These are phyloP conservation scores for Huntiella decipiens DNA, from an alignment of 2,329 filamentous ascomycete species.

Conservation along the genomic window DNA sequence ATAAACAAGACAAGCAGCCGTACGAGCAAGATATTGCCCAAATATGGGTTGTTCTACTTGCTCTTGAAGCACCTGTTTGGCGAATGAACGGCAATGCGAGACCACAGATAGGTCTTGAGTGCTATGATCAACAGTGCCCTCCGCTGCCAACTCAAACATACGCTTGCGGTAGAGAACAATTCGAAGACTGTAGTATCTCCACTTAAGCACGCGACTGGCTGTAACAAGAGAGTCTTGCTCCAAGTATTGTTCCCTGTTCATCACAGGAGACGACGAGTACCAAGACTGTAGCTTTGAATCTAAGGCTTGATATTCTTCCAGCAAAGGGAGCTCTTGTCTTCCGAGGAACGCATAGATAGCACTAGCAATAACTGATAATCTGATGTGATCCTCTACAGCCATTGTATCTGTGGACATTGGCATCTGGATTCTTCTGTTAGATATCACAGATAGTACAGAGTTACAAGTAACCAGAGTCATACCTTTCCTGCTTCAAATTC, in stretches of 20 bases:
- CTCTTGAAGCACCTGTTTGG: constrained; percentile 57
- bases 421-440: too few species aligned
- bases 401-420: too few species aligned
- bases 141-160: constrained; percentile 43
- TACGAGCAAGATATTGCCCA: constrained; percentile 64
- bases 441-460: too few species aligned
- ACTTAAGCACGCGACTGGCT: constrained; percentile 58
- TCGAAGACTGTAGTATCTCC: constrained; percentile 62
- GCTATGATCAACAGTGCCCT: constrained; percentile 20
- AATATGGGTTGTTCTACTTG: constrained; percentile 39
- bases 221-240: constrained; percentile 53
- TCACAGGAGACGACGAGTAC: constrained; percentile 51
- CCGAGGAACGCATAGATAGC: constrained; percentile 47
- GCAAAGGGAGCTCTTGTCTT: constrained; percentile 33
- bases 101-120: constrained; percentile 50
- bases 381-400: constrained; percentile 39
- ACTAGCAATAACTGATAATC: constrained; percentile 63
- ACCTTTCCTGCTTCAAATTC: constrained; percentile 1
- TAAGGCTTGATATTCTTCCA: constrained; percentile 46
- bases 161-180: constrained; percentile 59
- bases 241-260: constrained; percentile 43
- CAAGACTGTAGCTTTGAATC: constrained; percentile 52
- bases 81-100: constrained; percentile 48
- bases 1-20: constrained; percentile 61
- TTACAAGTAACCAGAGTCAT: neutral